These are phyloP conservation scores for Brassica cretica DNA, from an alignment of 345 rosid species.

Conservation along the genomic window DNA sequence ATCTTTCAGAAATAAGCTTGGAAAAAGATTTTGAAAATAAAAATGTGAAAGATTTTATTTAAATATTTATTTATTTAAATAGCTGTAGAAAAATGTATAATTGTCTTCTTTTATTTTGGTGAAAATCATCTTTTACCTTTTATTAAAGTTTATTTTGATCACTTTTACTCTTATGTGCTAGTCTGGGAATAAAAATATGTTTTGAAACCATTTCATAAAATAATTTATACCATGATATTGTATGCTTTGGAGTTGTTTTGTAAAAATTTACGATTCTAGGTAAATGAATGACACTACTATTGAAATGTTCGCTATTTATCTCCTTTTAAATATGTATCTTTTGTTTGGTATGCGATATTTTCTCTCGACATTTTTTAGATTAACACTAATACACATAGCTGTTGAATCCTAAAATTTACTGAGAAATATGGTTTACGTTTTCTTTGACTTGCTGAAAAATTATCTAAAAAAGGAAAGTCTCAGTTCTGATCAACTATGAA, in stretches of 20 bases:
- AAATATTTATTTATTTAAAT: too few relatives aligned
- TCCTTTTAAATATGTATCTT: neutral
- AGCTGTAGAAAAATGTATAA: neutral
- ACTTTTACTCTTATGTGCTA: neutral
- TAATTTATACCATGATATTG: neutral
- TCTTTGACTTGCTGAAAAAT: too few relatives aligned
- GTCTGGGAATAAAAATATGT: neutral
- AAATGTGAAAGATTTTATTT: too few relatives aligned
- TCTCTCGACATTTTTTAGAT: neutral
- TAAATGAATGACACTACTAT: neutral
- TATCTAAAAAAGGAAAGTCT: too few relatives aligned
- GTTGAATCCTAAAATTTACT: too few relatives aligned
- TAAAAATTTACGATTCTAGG: neutral
- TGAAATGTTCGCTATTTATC: neutral
- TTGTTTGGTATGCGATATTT: neutral
- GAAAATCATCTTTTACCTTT: too few relatives aligned
- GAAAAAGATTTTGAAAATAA: too few relatives aligned
- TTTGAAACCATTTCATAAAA: neutral
- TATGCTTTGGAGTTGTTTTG: neutral
- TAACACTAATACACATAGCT: neutral
- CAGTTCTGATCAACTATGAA: too few relatives aligned
- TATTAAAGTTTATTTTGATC: neutral
- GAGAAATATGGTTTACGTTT: too few relatives aligned
- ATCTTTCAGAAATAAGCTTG: too few relatives aligned
- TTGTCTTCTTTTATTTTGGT: neutral